Evolutionary conservation across 768 basidiomycete species (phyloP).

Genomic region (Suillus variegatus): DNA sequence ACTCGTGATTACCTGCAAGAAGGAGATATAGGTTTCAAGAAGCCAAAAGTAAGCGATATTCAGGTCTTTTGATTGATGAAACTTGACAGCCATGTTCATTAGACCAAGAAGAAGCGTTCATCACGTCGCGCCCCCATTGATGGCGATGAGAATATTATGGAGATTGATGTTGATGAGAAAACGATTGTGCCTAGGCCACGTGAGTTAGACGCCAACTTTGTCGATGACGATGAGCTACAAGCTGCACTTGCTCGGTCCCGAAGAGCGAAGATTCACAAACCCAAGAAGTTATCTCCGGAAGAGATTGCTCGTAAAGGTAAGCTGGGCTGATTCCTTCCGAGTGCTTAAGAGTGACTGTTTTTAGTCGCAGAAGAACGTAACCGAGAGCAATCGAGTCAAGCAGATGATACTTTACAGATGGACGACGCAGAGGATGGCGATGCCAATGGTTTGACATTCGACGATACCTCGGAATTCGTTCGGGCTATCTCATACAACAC

Average conservation of each 20-base stretch:
- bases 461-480: slow-evolving; percentile 97
- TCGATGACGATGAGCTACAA: slow-evolving; percentile 98
- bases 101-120: slow-evolving; percentile 94
- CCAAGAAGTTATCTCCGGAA: slow-evolving; percentile 78
- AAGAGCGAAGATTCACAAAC: slow-evolving; percentile 75
- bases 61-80: slow-evolving; percentile 1
- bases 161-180: slow-evolving; percentile 81
- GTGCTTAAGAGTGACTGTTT: slow-evolving; percentile 7
- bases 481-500: slow-evolving; percentile 77
- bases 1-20: slow-evolving; percentile 88
- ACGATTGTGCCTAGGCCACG: slow-evolving; percentile 67
- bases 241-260: slow-evolving; percentile 86
- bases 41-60: slow-evolving; percentile 65
- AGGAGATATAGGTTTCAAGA: slow-evolving; percentile 94
- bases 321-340: slow-evolving; percentile 24
- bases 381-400: slow-evolving; percentile 47
- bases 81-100: not conserved
- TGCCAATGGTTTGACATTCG: slow-evolving; percentile 71
- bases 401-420: slow-evolving; percentile 43
- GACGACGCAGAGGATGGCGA: slow-evolving; percentile 44
- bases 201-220: slow-evolving; percentile 85
- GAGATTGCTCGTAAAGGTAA: slow-evolving; percentile 77
- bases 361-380: slow-evolving; percentile 66
- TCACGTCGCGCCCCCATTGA: slow-evolving; percentile 56
- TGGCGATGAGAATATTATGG: slow-evolving; percentile 57